These are phyloP conservation scores for Pontederia crassipes DNA, from an alignment of 176 grass and related monocot species.

Conservation along the genomic window DNA sequence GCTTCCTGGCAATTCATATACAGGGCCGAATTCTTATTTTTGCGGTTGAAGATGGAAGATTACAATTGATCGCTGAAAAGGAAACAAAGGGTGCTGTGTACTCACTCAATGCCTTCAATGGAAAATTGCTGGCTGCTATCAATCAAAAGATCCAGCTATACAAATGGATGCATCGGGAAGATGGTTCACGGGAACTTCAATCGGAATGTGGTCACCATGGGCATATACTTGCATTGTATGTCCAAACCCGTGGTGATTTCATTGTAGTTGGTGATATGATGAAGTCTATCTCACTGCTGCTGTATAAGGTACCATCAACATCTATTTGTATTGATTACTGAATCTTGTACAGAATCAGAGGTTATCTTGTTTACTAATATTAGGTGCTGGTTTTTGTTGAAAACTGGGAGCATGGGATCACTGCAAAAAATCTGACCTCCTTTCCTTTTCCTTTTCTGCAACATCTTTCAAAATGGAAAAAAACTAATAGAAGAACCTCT, in stretches of 20 bases:
- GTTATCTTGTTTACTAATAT: background rate
- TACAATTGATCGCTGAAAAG: constrained; percentile 76
- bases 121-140: constrained; percentile 89
- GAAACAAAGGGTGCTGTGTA: constrained; percentile 92
- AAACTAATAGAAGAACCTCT: too few species aligned
- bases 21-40: constrained; percentile 92
- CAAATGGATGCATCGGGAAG: constrained; percentile 63
- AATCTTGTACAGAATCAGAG: background rate
- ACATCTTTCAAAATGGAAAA: too few species aligned
- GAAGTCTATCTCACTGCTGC: constrained; percentile 85
- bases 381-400: background rate
- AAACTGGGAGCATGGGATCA: too few species aligned
- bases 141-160: constrained; percentile 96
- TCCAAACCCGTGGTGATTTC: constrained; percentile 91
- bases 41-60: constrained; percentile 70
- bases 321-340: background rate
- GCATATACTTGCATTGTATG: constrained; percentile 77
- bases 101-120: constrained; percentile 80
- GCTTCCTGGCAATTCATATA: constrained; percentile 16
- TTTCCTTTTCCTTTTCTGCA: too few species aligned
- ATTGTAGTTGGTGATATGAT: constrained; percentile 93
- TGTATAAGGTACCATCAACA: constrained; percentile 54
- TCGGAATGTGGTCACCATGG: constrained; percentile 86
- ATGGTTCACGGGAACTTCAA: constrained; percentile 68
- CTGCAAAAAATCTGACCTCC: too few species aligned